Base-by-base conservation (phyloP, 345 rosid species). In the Populus euphratica region DNA sequence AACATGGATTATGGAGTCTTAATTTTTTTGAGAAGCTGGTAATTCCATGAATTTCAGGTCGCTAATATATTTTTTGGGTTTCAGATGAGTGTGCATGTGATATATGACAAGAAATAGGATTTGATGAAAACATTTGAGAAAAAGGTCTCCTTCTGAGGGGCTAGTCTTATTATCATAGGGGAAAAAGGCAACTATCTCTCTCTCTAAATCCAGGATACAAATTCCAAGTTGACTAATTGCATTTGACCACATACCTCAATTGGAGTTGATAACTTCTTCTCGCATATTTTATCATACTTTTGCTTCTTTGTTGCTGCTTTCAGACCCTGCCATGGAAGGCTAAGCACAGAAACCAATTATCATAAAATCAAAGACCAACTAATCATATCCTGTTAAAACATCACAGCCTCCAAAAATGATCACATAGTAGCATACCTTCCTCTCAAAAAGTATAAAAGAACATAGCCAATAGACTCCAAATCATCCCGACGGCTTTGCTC, bases 311-410 rank as follows among this genome's bases (percentile, higher is more conserved):
- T 92, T 47, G 92, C 94, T 59, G 94, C 97, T 88, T 89, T 92
- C 76, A 94, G 85, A 63, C 98, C 98, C 87, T 91, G 98, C 98
- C 97, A 94, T 8, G 98, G 98, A 77, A 94, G 96, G 86, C 96
- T 94, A 81, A 74, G 73, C 65, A 3, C 29, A 56, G 43, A 65
- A 64, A 64, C 70, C 41, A 47, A 20, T 44, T 56, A 64, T 49
- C 44, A 64, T 14, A 43, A 44, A 64, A 38, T 20, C 35, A 56
- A 23, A 1, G 44, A 65, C 44, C 62, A 39, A 16, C 41, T 29
- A 16, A 18, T 64, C 31, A 44, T 44, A 27, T 63, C 77, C 43
- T 10, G 66, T n/a, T 23, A 8, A 62, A 36, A 73, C n/a, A 38
- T 61, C 31, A 18, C 23, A 41, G 29, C 29, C 38, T 25, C 29